A percentile compares a stretch with the other conserved stretches of the same genome.
Evolutionary conservation across 805 yeast genomes (phyloP).

Genomic region (Wickerhamomyces strasburgensis): DNA sequence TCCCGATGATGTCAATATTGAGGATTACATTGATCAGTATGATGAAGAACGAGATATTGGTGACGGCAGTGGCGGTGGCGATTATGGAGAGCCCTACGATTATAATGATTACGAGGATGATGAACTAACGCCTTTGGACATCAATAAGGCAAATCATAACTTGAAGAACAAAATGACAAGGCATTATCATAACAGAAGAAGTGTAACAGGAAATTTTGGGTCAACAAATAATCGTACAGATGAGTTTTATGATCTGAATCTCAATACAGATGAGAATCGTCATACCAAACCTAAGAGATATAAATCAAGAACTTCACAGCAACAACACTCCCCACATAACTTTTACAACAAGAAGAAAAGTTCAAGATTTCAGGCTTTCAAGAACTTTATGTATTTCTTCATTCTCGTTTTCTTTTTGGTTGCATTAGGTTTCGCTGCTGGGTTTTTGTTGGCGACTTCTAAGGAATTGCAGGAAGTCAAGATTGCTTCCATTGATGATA

Average conservation of each 20-base stretch:
- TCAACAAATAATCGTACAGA: constrained; percentile 11
- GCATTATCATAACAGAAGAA: constrained; percentile 26
- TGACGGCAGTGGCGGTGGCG: constrained; percentile 27
- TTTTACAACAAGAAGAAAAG: constrained; percentile 29
- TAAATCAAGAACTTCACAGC: constrained; percentile 21
- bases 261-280: constrained; percentile 9
- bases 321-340: constrained; percentile 43
- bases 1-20: constrained; percentile 51
- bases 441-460: constrained; percentile 80
- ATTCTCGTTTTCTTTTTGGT: constrained; percentile 43
- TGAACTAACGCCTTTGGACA: constrained; percentile 24
- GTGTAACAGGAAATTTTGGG: constrained; percentile 13
- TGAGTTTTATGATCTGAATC: constrained; percentile 8
- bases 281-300: constrained; percentile 8
- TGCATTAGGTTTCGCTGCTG: constrained; percentile 71
- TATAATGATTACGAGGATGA: constrained; percentile 23
- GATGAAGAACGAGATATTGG: constrained; percentile 36
- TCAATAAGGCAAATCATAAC: constrained; percentile 19
- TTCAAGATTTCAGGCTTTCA: constrained; percentile 29
- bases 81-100: constrained; percentile 25
- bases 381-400: constrained; percentile 31
- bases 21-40: constrained; percentile 38
- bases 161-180: constrained; percentile 17
- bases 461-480: constrained; percentile 71
- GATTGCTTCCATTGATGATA: constrained; percentile 58